A percentile compares a stretch with the other conserved stretches of the same genome.
Evolutionary conservation across 177 flowering plant genomes (phyloP).

Genomic region (Vitis hybrid): DNA sequence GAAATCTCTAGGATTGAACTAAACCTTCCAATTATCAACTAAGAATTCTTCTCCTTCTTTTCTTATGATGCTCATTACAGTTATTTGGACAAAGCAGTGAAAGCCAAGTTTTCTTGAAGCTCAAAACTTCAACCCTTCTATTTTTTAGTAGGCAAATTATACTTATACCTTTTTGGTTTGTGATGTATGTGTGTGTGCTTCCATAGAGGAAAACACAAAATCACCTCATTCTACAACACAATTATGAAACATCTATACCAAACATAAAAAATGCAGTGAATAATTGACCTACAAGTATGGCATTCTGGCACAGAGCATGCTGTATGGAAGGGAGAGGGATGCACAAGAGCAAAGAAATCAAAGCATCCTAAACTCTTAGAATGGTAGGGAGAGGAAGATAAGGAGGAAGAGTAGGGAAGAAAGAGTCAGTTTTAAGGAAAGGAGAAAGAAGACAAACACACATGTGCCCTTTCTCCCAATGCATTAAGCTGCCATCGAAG

Average conservation of each 20-base stretch:
- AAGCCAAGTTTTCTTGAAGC: too few relatives aligned
- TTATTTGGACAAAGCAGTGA: too few relatives aligned
- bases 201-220: too few relatives aligned
- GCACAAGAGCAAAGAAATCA: conserved; percentile 26
- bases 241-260: background rate
- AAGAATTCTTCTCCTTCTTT: too few relatives aligned
- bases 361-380: conserved; percentile 31
- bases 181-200: too few relatives aligned
- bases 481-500: conserved; percentile 94
- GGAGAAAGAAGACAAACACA: conserved; percentile 98
- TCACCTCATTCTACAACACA: background rate
- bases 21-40: too few relatives aligned
- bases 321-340: conserved; percentile 20
- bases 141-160: too few relatives aligned
- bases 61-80: too few relatives aligned
- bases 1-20: too few relatives aligned
- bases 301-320: conserved; percentile 12
- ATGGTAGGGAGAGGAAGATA: conserved; percentile 43
- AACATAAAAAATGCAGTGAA: background rate
- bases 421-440: conserved; percentile 75
- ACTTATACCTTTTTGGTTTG: too few relatives aligned
- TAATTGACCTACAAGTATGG: background rate
- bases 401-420: conserved; percentile 61
- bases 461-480: conserved; percentile 88
- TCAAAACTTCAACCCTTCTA: too few relatives aligned